Conservation (phyloP, 1,284 basidiomycete genomes). For the Mycena sp. region DNA sequence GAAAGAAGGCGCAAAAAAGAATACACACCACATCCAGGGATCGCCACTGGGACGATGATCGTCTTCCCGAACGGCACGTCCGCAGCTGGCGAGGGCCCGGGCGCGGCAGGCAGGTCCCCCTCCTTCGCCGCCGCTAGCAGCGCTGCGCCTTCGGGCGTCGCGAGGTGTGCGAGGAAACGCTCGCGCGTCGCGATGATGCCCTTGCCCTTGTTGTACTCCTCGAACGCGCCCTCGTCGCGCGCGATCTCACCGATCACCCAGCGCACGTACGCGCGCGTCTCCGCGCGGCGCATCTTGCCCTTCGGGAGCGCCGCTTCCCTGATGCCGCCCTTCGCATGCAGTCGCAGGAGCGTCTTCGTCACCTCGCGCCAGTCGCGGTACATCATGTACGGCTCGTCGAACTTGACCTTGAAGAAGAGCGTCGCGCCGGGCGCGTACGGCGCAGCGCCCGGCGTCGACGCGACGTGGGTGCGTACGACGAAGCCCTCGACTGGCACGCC, state of each 20-base stretch:
- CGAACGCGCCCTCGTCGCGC: conserved; percentile 69
- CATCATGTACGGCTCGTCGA: conserved; percentile 99
- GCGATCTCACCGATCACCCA: conserved; percentile 82
- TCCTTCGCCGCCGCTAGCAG: conserved; percentile 23
- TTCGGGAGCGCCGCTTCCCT: conserved; percentile 57
- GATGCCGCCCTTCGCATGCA: conserved; percentile 38
- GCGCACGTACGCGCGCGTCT: conserved; percentile 71
- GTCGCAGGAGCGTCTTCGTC: conserved; percentile 78
- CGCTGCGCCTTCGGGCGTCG: conserved; percentile 31
- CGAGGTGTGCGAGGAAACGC: conserved; percentile 78
- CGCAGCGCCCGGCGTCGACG: conserved; percentile 34
- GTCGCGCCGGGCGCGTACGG: conserved; percentile 85
- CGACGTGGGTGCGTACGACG: conserved; percentile 87
- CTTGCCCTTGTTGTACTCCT: conserved; percentile 72
- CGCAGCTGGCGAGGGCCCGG: background rate
- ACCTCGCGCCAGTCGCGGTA: conserved; percentile 98
- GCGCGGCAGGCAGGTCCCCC: background rate
- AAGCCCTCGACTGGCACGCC: conserved; percentile 95
- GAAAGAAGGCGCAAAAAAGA: background rate
- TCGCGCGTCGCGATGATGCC: conserved; percentile 91
- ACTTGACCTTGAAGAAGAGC: conserved; percentile 99
- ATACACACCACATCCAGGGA: conserved; percentile 91
- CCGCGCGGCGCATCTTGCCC: conserved; percentile 69
- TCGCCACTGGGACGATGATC: conserved; percentile 88
- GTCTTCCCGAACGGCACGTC: conserved; percentile 73